phyloP scores from a whole-genome alignment of 768 basidiomycete species.

The Pleurotus tuoliensis region DNA sequence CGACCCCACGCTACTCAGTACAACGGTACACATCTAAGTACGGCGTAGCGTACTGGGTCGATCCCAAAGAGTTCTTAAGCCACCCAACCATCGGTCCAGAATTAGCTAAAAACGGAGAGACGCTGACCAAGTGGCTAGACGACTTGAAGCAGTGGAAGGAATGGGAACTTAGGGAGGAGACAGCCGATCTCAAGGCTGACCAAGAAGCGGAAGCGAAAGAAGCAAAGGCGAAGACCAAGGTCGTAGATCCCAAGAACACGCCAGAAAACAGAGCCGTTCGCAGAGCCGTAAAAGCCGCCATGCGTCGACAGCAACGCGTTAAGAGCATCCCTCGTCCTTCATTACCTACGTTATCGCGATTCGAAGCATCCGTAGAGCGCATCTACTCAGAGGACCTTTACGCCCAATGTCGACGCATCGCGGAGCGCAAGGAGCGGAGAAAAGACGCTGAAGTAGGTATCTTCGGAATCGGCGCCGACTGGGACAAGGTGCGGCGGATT shows the following conservation, averaged over 20 bases:
- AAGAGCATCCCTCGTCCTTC: conserved; percentile 29
- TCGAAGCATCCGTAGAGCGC: conserved; percentile 77
- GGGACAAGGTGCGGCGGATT: conserved; percentile 80
- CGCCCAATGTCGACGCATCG: conserved; percentile 63
- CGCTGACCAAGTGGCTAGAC: conserved; percentile 2
- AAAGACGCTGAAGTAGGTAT: conserved; percentile 80
- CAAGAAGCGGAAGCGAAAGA: conserved; percentile 20
- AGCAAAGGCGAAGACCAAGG: conserved; percentile 16
- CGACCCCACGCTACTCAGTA: conserved; percentile 57
- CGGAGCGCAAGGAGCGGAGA: conserved; percentile 62
- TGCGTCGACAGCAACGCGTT: conserved; percentile 13
- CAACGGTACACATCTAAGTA: conserved; percentile 67
- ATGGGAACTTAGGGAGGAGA: conserved; percentile 33
- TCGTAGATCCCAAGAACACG: conserved; percentile 7
- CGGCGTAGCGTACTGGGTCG: conserved; percentile 82
- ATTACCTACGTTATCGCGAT: conserved; percentile 44
- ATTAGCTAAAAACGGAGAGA: conserved; percentile 31
- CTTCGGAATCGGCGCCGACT: conserved; percentile 90
- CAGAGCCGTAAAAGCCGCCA: not conserved
- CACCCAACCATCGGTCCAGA: conserved; percentile 77
- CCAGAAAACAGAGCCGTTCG: conserved; percentile 11
- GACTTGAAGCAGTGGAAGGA: conserved; percentile 26
- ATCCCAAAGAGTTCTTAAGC: conserved; percentile 66
- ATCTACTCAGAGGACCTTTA: conserved; percentile 70
- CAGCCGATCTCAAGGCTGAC: conserved; percentile 24